Percentiles rank a stretch among this genome's conserved stretches.
Evolutionary conservation across 2,329 filamentous ascomycete species (phyloP).

Genomic region (Penicillium sp.): DNA sequence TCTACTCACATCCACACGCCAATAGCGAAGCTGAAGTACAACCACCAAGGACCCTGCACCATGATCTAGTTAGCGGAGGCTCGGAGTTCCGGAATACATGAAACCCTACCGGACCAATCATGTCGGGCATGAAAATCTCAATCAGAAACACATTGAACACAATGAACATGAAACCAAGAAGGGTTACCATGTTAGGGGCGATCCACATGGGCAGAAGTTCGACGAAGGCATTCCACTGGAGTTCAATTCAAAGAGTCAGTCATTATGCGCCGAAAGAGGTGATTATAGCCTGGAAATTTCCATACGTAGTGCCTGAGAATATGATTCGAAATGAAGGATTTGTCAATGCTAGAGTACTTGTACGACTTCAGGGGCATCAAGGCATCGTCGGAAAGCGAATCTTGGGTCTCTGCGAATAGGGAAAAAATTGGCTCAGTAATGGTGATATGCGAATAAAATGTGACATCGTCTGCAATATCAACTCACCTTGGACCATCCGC

Average conservation of each 20-base stretch:
- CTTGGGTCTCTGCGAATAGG: conserved; percentile 43
- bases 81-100: background rate
- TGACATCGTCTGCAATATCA: background rate
- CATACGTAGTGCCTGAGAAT: conserved; percentile 93
- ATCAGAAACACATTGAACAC: conserved; percentile 77
- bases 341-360: conserved; percentile 97
- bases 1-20: conserved; percentile 85
- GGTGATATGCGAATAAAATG: background rate
- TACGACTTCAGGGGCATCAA: conserved; percentile 90
- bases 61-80: conserved; percentile 19
- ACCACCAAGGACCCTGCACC: conserved; percentile 76
- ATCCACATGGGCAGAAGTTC: conserved; percentile 92
- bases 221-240: conserved; percentile 94
- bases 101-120: conserved; percentile 77
- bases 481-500: conserved; percentile 43
- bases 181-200: conserved; percentile 95
- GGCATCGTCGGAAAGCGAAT: conserved; percentile 81
- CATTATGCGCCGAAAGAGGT: no score
- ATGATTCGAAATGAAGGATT: conserved; percentile 90
- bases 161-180: conserved; percentile 94
- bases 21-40: conserved; percentile 94
- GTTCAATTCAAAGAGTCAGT: conserved; percentile 11
- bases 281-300: background rate
- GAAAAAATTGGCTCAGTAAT: conserved; percentile 4
- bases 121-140: conserved; percentile 81